Conservation (phyloP, 805 yeast species). For the Yamadazyma paraphyllophila region DNA sequence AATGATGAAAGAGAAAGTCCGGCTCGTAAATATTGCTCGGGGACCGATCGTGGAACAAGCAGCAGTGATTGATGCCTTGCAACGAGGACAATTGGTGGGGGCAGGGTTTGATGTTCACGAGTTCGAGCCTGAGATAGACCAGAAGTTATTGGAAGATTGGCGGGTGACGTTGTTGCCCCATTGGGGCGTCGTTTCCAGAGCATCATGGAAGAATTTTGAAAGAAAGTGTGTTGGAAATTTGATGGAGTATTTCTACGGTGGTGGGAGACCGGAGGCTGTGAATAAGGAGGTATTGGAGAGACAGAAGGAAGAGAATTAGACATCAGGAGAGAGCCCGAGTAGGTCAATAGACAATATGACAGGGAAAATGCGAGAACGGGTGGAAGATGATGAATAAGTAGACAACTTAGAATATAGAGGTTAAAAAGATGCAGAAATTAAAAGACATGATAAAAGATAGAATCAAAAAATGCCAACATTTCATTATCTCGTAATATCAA, state of each 20-base stretch:
- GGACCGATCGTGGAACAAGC: conserved; percentile 41
- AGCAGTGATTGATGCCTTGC: conserved; percentile 38
- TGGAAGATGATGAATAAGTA: no score
- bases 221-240: conserved; percentile 35
- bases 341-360: not conserved
- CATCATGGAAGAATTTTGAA: conserved; percentile 37
- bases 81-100: conserved; percentile 40
- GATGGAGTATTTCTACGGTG: conserved; percentile 33
- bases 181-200: conserved; percentile 33
- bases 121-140: conserved; percentile 38
- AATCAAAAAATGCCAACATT: no score
- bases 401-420: no score
- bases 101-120: conserved; percentile 45
- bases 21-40: conserved; percentile 37
- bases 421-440: no score
- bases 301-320: not conserved
- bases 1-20: conserved; percentile 22
- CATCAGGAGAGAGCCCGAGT: not conserved
- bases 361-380: no score
- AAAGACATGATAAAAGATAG: no score
- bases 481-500: no score
- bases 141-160: conserved; percentile 29
- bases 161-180: conserved; percentile 38
- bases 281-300: conserved; percentile 2
- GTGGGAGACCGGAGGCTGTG: conserved; percentile 27